These are phyloP conservation scores for Cupressus sempervirens DNA, from an alignment of 75 land plant species.

Conservation along the genomic window DNA sequence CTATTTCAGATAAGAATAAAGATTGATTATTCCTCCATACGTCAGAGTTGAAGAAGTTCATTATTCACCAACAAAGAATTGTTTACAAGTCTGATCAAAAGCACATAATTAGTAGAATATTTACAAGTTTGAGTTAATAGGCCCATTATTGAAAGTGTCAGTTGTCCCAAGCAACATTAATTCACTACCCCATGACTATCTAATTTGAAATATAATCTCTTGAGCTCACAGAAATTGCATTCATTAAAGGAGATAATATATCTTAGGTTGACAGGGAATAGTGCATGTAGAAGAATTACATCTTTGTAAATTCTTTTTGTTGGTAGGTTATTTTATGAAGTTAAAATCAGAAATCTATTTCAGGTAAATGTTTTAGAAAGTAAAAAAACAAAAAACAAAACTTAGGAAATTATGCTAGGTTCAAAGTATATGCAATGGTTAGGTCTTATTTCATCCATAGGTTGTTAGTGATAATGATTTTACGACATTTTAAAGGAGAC, in stretches of 20 bases:
- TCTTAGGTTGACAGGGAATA: not conserved
- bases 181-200: not conserved
- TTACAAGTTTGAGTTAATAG: not conserved
- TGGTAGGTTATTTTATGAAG: not conserved
- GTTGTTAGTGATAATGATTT: not conserved
- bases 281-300: not conserved
- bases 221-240: not conserved
- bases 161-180: not conserved
- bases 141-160: not conserved
- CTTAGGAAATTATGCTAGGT: not conserved
- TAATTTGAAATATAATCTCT: not conserved
- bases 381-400: no score
- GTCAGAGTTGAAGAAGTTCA: no score
- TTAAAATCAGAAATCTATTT: not conserved
- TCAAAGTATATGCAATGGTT: not conserved
- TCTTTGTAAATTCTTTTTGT: not conserved
- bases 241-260: not conserved
- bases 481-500: not conserved
- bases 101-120: no score
- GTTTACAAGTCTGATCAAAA: no score
- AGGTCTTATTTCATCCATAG: not conserved
- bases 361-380: not conserved
- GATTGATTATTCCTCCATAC: no score
- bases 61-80: no score
- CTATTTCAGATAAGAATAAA: no score